phyloP scores from a whole-genome alignment of 2,329 filamentous ascomycete species.

The Penicillium digitatum region DNA sequence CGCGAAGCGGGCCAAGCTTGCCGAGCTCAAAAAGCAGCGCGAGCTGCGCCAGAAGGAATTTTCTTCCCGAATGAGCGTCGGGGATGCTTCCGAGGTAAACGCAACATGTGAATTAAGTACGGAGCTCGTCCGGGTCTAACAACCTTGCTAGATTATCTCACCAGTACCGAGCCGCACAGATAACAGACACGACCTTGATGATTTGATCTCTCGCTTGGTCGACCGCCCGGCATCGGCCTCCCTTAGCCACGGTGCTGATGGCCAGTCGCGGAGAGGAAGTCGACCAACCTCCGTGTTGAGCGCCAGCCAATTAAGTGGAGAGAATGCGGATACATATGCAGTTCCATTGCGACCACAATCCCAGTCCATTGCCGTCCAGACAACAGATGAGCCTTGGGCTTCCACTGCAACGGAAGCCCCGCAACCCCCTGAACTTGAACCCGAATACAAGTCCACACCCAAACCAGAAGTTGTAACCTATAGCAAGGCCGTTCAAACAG shows the following conservation, averaged over 20 bases:
- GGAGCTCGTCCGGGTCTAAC: constrained; percentile 16
- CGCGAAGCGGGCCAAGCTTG: constrained; percentile 94
- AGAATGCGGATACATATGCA: constrained; percentile 47
- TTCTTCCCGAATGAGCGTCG: constrained; percentile 64
- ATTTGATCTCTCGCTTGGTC: constrained; percentile 77
- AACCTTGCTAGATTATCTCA: constrained; percentile 55
- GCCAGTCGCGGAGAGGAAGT: constrained; percentile 55
- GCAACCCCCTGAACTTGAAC: constrained; percentile 43
- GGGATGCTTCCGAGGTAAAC: constrained; percentile 66
- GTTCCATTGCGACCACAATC: constrained; percentile 41
- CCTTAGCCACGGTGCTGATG: constrained; percentile 49
- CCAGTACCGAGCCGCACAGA: constrained; percentile 67
- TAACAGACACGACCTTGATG: constrained; percentile 69
- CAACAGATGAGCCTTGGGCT: constrained; percentile 64
- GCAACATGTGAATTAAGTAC: constrained; percentile 6
- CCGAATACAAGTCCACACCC: constrained; percentile 36
- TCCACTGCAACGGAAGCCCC: constrained; percentile 75
- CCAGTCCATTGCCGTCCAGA: constrained; percentile 58
- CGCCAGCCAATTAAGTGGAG: constrained; percentile 73
- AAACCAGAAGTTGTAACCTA: constrained; percentile 82
- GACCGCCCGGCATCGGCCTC: constrained; percentile 71
- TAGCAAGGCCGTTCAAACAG: constrained; percentile 93
- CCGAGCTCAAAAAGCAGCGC: constrained; percentile 88
- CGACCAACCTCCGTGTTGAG: constrained; percentile 84
- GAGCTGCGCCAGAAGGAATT: constrained; percentile 77